Evolutionary conservation across 495 filamentous ascomycete genomes (phyloP), one percentile per base, ranked within the genome.

Genomic region (Articulospora tetracladia): DNA sequence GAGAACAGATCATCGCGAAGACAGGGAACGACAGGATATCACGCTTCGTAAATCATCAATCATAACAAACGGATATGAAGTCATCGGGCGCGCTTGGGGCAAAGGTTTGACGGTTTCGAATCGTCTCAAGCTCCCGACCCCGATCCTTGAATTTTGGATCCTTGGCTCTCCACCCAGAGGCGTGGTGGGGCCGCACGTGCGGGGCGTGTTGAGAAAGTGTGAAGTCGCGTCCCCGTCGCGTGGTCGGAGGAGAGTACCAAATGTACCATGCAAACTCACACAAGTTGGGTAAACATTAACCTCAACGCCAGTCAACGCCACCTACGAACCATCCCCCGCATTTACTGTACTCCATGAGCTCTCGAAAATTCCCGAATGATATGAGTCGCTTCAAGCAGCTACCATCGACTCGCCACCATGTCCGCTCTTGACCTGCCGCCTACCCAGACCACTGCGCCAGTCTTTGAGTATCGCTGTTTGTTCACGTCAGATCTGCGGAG

Each of bases 401-500:
- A 44, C 39, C 10, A n/a, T 3, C 17, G 3, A 44, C 15, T 44
- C 11, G 39, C 39, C 39, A 7, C 39, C 17, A 44, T 44, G 39
- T 44, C 39, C 13, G 55, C 59, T 24, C 34, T 60, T 23, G 61
- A 58, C 19, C 53, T 66, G n/a, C 62, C 59, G 11, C 63, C 39
- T 1, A 64, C 77, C 13, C 82, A 84, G 58, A 85, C 84, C 69
- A 92, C 87, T 30, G 91, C 92, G 1, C 79, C 82, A 0, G 89
- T 96, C 25, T 74, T 88, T 64, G 91, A 94, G 63, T 93, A 86
- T 67, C 77, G 83, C 56, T 96, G 92, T 66, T 84, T 97, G 22
- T 97, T 88, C 72, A 96, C 90, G 4, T 82, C 87, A 62, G 92
- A 97, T 68, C 70, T 96, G 53, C 84, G 86, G 10, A 83, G 89